Conservation (phyloP, 225 moss, liverwort and hornwort genomes). For the Physcomitrellopsis africana region DNA sequence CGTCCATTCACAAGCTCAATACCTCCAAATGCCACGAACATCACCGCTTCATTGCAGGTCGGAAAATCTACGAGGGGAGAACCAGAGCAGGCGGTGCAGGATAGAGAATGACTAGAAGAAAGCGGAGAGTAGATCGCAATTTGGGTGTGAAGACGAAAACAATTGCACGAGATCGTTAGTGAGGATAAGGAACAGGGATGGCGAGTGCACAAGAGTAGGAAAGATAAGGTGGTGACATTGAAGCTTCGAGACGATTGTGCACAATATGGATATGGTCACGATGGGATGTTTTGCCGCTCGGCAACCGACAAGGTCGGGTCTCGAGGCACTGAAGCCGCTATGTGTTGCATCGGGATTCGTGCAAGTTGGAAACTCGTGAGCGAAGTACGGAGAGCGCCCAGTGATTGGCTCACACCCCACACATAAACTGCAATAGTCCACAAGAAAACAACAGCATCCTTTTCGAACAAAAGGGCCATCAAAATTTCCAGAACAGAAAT, state of each 20-base stretch:
- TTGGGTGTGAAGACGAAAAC: neutral
- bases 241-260: constrained; percentile 14
- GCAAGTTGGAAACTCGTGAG: neutral
- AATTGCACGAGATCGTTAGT: neutral
- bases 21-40: neutral
- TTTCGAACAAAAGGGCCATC: too few relatives aligned
- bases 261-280: constrained; percentile 9
- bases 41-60: neutral
- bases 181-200: neutral
- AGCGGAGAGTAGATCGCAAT: neutral
- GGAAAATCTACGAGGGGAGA: neutral
- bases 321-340: neutral
- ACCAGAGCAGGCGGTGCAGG: neutral
- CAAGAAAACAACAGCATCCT: too few relatives aligned
- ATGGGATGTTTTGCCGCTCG: neutral
- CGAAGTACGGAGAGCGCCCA: neutral
- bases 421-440: neutral
- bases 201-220: neutral
- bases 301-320: constrained; percentile 34
- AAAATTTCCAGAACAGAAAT: too few relatives aligned
- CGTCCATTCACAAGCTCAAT: neutral
- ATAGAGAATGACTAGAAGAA: neutral
- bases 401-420: neutral
- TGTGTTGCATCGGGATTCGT: constrained; percentile 18
- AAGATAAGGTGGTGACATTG: constrained; percentile 19